Evolutionary conservation across 306 rosid genomes (phyloP), one percentile per base, ranked within the genome.

Genomic region (Rosa multiflora): DNA sequence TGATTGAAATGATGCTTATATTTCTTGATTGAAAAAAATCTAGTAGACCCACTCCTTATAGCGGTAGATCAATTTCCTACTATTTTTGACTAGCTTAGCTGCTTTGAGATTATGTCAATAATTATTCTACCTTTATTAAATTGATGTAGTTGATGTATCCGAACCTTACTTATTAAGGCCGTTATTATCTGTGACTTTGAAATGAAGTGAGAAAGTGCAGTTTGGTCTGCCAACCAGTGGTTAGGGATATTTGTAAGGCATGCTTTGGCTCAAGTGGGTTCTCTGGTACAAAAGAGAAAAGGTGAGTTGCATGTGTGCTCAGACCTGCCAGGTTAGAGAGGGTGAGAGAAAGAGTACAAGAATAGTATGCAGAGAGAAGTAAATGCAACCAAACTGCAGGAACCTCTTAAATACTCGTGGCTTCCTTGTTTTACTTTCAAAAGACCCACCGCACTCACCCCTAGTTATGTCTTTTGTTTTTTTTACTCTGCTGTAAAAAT

Each of bases 311-410:
- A 82, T 76, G 77, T 71, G 83, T 48, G 48, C 77, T 64, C 68
- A 46, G 80, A 67, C 70, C 70, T 71, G 82, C 62, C 79, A 82
- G 70, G 48, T 20, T 62, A 29, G 79, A 66, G 37, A 55, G 26
- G 23, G 55, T 35, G 63, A 43, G 48, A 67, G 72, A 39, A 3
- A 62, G 55, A 35, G 15, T 51, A 68, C 81, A 63, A 76, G 23
- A 83, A 81, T 83, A 78, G 79, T 71, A 47, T 70, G n/a, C 78
- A 20, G 70, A 61, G 74, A 39, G 55, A 69, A 72, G 74, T 81
- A 76, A 79, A 83, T 85, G 76, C 84, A 79, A 77, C 84, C 81
- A 78, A 90, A 81, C 86, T 64, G 49, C 52, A 53, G 69, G 49
- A 73, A 82, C 84, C 37, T 72, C 82, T 76, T 76, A 8, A 47